Conservation (phyloP, 371 early-diverging fungal genomes). For the Dichotomocladium elegans region DNA sequence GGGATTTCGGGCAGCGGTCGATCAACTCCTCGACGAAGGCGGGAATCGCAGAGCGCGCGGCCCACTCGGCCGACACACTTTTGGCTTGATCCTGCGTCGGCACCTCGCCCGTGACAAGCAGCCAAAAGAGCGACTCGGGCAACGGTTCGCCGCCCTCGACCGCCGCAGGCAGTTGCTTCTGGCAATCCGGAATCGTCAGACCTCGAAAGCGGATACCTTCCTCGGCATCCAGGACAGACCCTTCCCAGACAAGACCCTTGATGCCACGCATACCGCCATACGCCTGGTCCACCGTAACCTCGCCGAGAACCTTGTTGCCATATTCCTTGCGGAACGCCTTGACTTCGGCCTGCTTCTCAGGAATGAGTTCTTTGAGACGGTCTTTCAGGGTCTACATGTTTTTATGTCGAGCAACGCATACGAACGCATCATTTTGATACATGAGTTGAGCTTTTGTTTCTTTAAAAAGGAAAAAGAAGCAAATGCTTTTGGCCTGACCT, state of each 20-base stretch:
- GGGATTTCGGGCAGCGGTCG: conserved; percentile 94
- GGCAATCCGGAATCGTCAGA: conserved; percentile 94
- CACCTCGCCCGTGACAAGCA: conserved; percentile 95
- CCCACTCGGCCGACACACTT: conserved; percentile 92
- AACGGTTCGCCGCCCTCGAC: conserved; percentile 88
- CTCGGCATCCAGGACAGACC: conserved; percentile 94
- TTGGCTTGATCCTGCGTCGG: conserved; percentile 91
- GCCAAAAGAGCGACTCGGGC: conserved; percentile 97
- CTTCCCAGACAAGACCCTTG: conserved; percentile 98
- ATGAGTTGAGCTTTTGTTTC: background rate
- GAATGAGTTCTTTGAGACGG: conserved; percentile 88
- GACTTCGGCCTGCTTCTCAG: conserved; percentile 90
- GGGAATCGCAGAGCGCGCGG: conserved; percentile 88
- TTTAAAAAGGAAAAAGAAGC: background rate
- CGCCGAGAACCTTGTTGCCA: conserved; percentile 87
- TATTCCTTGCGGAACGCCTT: conserved; percentile 89
- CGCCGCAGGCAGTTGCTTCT: conserved; percentile 83
- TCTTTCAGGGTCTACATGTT: conserved; percentile 77
- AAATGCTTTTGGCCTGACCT: too few species aligned
- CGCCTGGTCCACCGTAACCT: conserved; percentile 94
- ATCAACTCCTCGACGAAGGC: conserved; percentile 92
- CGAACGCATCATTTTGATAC: too few species aligned
- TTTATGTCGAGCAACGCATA: background rate
- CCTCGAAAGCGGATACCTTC: conserved; percentile 99
- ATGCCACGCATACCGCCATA: conserved; percentile 99